A percentile compares a stretch with the other conserved stretches of the same genome.
These are phyloP conservation scores for Talaromyces marneffei DNA, from an alignment of 2,329 filamentous ascomycete species.

Conservation along the genomic window DNA sequence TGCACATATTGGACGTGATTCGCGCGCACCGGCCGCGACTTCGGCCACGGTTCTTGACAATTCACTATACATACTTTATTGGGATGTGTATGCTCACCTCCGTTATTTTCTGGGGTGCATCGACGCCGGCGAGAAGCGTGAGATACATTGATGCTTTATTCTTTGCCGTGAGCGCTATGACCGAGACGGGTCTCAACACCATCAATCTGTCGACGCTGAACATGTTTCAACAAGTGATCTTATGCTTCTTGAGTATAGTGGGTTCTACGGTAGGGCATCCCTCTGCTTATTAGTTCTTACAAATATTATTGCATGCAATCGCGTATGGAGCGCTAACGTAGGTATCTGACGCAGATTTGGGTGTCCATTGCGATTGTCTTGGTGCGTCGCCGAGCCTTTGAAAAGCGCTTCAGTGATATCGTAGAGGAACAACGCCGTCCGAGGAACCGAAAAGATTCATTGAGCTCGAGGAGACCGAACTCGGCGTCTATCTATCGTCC, in stretches of 20 bases:
- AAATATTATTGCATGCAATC: background rate
- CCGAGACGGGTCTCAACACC: conserved; percentile 44
- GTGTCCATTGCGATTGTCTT: conserved; percentile 42
- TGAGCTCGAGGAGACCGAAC: background rate
- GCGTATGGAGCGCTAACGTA: background rate
- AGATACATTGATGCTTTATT: conserved; percentile 45
- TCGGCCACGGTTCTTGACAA: conserved; percentile 31
- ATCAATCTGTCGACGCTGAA: conserved; percentile 45
- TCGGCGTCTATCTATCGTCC: background rate
- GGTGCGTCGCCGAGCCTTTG: conserved; percentile 30
- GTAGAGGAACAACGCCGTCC: conserved; percentile 9
- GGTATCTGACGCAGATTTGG: conserved; percentile 18
- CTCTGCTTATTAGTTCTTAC: background rate
- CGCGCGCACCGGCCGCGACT: background rate
- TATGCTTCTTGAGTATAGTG: background rate
- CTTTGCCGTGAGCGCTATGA: conserved; percentile 44
- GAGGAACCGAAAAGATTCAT: background rate
- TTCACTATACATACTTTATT: conserved; percentile 48
- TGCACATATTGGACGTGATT: background rate
- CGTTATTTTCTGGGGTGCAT: conserved; percentile 44
- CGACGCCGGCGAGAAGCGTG: conserved; percentile 39
- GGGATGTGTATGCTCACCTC: conserved; percentile 38
- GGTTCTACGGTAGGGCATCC: background rate
- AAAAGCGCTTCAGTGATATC: conserved; percentile 20
- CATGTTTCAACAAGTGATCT: conserved; percentile 34